Conservation (phyloP, 2,329 filamentous ascomycete genomes). For the Hyphodiscus sp. region DNA sequence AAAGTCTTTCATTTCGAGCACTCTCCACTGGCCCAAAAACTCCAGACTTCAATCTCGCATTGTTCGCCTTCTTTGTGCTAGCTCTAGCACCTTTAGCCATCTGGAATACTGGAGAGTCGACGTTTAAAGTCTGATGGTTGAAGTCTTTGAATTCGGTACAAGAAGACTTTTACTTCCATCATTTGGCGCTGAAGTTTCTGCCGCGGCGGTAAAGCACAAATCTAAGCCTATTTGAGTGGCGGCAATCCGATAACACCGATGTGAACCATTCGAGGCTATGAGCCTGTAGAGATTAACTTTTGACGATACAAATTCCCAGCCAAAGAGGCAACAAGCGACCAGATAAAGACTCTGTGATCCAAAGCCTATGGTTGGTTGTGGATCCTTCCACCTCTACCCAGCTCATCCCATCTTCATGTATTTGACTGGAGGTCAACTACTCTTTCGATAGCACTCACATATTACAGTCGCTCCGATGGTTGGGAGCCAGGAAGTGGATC, state of each 20-base stretch:
- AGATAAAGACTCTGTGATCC: neutral
- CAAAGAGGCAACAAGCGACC: neutral
- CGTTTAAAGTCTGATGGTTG: neutral
- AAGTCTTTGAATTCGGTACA: neutral
- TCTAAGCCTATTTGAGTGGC: neutral
- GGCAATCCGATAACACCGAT: neutral
- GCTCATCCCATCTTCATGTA: neutral
- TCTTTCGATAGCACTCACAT: neutral
- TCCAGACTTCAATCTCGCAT: conserved; percentile 67
- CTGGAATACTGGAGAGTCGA: conserved; percentile 22
- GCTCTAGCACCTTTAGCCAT: conserved; percentile 89
- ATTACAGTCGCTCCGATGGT: conserved; percentile 30
- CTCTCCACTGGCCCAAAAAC: conserved; percentile 80
- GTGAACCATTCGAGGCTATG: neutral
- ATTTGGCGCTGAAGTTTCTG: neutral
- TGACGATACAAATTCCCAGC: neutral
- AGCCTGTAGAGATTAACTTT: neutral
- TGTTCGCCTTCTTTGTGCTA: conserved; percentile 76
- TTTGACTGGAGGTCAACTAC: neutral
- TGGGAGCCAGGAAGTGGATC: conserved; percentile 21
- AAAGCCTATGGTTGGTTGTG: neutral
- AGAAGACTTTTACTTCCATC: neutral
- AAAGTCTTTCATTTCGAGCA: conserved; percentile 75
- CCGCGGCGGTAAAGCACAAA: neutral
- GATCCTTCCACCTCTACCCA: neutral